Conservation (phyloP, 805 yeast species). For the Starmerella ratchasimensis region DNA sequence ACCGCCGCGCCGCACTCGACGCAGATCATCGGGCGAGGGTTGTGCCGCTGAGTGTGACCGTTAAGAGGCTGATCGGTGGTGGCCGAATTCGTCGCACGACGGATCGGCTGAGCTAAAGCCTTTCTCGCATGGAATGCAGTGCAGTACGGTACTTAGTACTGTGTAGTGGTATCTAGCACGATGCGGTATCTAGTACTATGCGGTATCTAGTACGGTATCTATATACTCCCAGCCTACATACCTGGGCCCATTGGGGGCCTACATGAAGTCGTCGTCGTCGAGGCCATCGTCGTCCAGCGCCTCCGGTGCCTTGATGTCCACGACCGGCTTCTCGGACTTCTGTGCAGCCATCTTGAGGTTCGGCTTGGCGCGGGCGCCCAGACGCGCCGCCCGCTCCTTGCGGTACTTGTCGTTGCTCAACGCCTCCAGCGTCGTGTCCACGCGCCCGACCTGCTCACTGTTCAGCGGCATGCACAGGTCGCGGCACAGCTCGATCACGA, state of each 20-base stretch:
- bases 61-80: too few relatives aligned
- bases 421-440: conserved; percentile 70
- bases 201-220: too few relatives aligned
- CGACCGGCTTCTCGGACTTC: conserved; percentile 36
- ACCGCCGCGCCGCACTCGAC: conserved; percentile 70
- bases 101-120: too few relatives aligned
- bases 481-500: conserved; percentile 75
- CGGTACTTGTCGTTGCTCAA: conserved; percentile 72
- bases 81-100: too few relatives aligned
- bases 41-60: too few relatives aligned
- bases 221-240: too few relatives aligned
- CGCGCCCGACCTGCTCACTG: conserved; percentile 72
- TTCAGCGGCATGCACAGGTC: conserved; percentile 71
- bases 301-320: conserved; percentile 34
- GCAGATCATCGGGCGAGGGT: conserved; percentile 51
- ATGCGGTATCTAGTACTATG: too few relatives aligned
- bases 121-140: too few relatives aligned
- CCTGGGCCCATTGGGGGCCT: conserved; percentile 4
- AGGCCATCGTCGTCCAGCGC: conserved; percentile 30
- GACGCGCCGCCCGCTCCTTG: conserved; percentile 76
- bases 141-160: too few relatives aligned
- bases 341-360: conserved; percentile 54
- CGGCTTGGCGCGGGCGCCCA: conserved; percentile 89
- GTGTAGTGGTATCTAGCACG: too few relatives aligned
- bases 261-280: conserved; percentile 34